Base-by-base conservation (phyloP, 2,329 filamentous ascomycete genomes). In the Hypoxylon sp. region DNA sequence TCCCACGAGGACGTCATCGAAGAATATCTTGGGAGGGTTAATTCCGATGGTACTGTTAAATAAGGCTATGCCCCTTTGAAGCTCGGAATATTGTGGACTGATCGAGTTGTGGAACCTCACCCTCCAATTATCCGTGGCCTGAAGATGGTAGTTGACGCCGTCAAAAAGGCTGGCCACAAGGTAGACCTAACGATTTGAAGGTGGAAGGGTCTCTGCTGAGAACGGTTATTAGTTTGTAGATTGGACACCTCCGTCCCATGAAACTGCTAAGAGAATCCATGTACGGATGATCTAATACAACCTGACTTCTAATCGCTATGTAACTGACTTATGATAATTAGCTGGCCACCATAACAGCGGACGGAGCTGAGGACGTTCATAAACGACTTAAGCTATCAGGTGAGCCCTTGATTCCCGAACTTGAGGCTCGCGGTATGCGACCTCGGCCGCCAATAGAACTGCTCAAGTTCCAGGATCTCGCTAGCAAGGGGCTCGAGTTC, bases 51-150 rank as follows among this genome's bases (percentile, higher is more conserved):
- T 11, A 60, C 47, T 4, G 37, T 17, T 17, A 60, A 53, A 35
- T n/a, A 24, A 8, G 47, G 35, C 6, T 24, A 17, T 19, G 35
- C n/a, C 1, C 78, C 81, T 7, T 80, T 91, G 17, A 81, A 83
- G 2, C 86, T 91, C 72, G 89, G 82, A 0, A 77, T 91, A 0
- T 74, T 89, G 44, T 82, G 78, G 65, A 79, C 84, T 10, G 87
- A 91, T 72, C 48, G 62, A 1, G 53, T 79, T 1, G 83, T 85
- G 19, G 79, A 78, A 1, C 83, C 85, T 15, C 86, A 88, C 35
- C 89, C 89, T 6, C 89, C 89, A 2, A 82, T 91, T 31, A 76
- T 79, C 3, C 81, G 89, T 24, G 88, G 86, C 0, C 71, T 91
- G 13, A 78, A 82, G 2, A 83, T 85, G 5, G 82, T 87, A 0